Base-by-base conservation (phyloP, 2,329 filamentous ascomycete species). In the Keithomyces neogunnii region DNA sequence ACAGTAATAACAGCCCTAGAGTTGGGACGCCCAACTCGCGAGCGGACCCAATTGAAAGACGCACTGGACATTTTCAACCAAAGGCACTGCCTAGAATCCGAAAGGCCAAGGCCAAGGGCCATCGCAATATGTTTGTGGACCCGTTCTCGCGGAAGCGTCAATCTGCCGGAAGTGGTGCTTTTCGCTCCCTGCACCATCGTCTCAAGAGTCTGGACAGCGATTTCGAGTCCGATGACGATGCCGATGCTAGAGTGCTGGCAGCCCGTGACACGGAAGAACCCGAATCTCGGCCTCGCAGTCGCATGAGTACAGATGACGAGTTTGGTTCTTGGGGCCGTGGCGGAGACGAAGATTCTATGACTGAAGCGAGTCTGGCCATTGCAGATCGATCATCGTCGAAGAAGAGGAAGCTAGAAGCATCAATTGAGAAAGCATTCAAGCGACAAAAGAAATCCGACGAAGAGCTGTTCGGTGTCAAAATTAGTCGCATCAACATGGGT, bases 211-310 rank as follows among this genome's bases (percentile, higher is more conserved):
- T 58, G 68, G 80, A 66, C 71, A 80, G 63, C 85, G 79, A 73
- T 79, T 87, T 86, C n/a, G 89, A 96, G 65, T 95, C 89, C 0
- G 91, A 96, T 57, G 91, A 95, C 58, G 90, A 96, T 51, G 73
- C 68, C 2, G 79, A 81, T 56, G 80, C 80, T 45, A 70, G 72
- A 39, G 71, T 71, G 35, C 52, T 67, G 32, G 82, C 86, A 10
- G 81, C 80, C 10, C 78, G 85, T 45, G 89, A 91, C 63, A 95
- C 88, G 0, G 91, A 95, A 63, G 91, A 93, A 57, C 83, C 84
- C 35, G 91, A 93, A 54, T 95, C 88, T 56, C 81, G 86, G 42
- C 86, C 86, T 47, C 82, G 84, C 44, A 96, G 88, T 66, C 88
- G 86, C 42, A 78, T 84, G 75, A 82, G 78, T 62, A 77, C 77